phyloP scores from a whole-genome alignment of 129 eudicot species.

The Helianthus annuus region DNA sequence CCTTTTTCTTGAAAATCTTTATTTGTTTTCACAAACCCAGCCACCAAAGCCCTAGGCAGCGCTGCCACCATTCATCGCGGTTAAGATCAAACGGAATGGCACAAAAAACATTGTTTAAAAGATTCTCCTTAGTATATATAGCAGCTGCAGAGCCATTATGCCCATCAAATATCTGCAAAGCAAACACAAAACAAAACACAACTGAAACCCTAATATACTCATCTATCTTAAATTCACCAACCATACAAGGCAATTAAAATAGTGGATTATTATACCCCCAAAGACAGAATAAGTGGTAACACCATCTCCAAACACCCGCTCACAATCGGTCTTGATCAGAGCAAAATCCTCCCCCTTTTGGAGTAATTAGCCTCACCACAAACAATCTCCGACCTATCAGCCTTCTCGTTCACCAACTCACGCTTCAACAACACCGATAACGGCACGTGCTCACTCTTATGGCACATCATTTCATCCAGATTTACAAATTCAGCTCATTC shows the following conservation, averaged over 20 bases:
- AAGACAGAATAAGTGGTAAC: conserved; percentile 81
- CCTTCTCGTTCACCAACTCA: conserved; percentile 83
- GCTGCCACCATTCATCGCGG: conserved; percentile 91
- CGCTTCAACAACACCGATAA: conserved; percentile 81
- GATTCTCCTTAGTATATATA: conserved; percentile 86
- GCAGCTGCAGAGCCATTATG: conserved; percentile 97
- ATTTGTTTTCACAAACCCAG: conserved; percentile 97
- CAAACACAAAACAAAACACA: not conserved
- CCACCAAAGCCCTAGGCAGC: conserved; percentile 92
- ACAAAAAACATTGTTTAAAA: conserved; percentile 67
- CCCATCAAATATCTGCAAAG: conserved; percentile 94
- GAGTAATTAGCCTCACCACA: conserved; percentile 79
- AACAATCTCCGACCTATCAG: conserved; percentile 67
- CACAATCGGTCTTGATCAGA: conserved; percentile 68
- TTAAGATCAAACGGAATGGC: conserved; percentile 83
- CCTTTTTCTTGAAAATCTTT: conserved; percentile 93
- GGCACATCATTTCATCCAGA: conserved; percentile 48
- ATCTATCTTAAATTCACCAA: not conserved
- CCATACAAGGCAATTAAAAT: not conserved
- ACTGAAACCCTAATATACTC: not conserved
- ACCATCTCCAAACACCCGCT: conserved; percentile 73
- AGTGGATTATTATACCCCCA: conserved; percentile 59
- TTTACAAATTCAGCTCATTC: not conserved
- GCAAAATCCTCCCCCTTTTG: conserved; percentile 94
- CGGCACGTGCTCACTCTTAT: conserved; percentile 79